Conservation (phyloP, 176 grass and related monocot genomes). For the Saccharum spontaneum region DNA sequence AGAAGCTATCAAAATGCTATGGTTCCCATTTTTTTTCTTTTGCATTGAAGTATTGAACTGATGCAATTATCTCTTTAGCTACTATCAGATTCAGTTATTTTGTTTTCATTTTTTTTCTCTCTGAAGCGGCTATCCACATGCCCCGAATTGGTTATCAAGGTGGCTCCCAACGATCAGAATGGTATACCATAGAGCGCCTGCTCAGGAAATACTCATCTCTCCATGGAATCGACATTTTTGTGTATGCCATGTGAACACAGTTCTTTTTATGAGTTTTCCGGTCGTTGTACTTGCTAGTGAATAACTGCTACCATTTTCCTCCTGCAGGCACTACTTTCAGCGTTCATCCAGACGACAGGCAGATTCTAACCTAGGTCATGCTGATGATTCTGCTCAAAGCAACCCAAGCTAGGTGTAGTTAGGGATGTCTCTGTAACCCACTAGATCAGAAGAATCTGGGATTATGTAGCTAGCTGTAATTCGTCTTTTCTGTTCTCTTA, state of each 20-base stretch:
- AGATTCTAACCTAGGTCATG: conserved; percentile 1
- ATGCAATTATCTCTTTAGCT: conserved; percentile 14
- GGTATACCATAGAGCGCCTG: conserved; percentile 91
- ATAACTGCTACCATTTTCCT: conserved; percentile 23
- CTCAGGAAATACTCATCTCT: conserved; percentile 84
- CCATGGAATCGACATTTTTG: conserved; percentile 72
- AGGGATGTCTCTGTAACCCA: conserved; percentile 1
- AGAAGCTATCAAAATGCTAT: not conserved
- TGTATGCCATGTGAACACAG: conserved; percentile 49
- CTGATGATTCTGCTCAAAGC: not conserved
- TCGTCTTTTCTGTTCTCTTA: not conserved
- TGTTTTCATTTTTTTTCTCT: conserved; percentile 10
- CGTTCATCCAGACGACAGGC: conserved; percentile 34
- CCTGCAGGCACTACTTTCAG: conserved; percentile 66
- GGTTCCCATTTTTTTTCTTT: not conserved
- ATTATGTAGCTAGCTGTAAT: not conserved
- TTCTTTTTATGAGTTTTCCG: conserved; percentile 14
- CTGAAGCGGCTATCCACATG: conserved; percentile 86
- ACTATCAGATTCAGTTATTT: not conserved
- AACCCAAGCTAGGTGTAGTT: not conserved
- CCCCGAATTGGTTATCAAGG: conserved; percentile 85
- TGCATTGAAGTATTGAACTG: not conserved
- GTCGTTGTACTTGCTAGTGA: conserved; percentile 4
- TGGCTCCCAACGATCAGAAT: conserved; percentile 78
- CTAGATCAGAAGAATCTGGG: conserved; percentile 7